These are phyloP conservation scores for Coniosporium tulheliwenetii DNA, from an alignment of 2,329 filamentous ascomycete genomes.

Conservation along the genomic window DNA sequence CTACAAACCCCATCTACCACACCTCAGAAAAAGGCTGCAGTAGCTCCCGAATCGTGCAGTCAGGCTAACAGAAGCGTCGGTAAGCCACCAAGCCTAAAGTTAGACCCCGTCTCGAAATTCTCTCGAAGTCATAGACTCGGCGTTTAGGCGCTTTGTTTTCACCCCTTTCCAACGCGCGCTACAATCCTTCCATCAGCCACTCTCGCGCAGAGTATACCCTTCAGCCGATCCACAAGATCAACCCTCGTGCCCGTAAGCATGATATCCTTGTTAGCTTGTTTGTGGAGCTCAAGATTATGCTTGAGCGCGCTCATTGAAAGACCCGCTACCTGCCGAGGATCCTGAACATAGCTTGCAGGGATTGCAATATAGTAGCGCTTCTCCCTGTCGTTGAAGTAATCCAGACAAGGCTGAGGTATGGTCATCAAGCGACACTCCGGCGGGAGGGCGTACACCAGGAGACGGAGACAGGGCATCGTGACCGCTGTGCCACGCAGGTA, in stretches of 20 bases:
- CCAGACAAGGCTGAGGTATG: conserved; percentile 1
- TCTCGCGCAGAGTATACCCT: conserved; percentile 8
- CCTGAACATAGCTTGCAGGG: conserved; percentile 6
- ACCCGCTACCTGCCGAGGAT: conserved; percentile 5
- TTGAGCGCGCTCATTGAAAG: conserved; percentile 7
- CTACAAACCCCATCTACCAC: too few relatives aligned
- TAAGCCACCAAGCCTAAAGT: too few relatives aligned
- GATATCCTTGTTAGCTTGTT: conserved; percentile 7
- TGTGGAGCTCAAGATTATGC: conserved; percentile 9
- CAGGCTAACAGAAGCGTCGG: too few relatives aligned
- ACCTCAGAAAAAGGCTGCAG: too few relatives aligned
- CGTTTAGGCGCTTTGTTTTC: not conserved
- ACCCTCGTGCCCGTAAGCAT: conserved; percentile 7
- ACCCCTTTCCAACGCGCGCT: conserved; percentile 5
- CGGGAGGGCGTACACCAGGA: conserved; percentile 5
- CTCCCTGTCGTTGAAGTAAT: conserved; percentile 1
- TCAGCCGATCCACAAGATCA: conserved; percentile 7
- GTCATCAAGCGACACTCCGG: conserved; percentile 3
- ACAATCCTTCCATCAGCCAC: conserved; percentile 6
- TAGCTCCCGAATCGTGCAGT: too few relatives aligned
- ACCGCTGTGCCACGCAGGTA: conserved; percentile 9
- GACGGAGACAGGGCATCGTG: conserved; percentile 8
- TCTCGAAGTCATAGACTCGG: too few relatives aligned
- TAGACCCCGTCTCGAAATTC: too few relatives aligned
- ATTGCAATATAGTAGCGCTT: conserved; percentile 7